phyloP scores from a whole-genome alignment of 441 rosid species.

The Hura crepitans region DNA sequence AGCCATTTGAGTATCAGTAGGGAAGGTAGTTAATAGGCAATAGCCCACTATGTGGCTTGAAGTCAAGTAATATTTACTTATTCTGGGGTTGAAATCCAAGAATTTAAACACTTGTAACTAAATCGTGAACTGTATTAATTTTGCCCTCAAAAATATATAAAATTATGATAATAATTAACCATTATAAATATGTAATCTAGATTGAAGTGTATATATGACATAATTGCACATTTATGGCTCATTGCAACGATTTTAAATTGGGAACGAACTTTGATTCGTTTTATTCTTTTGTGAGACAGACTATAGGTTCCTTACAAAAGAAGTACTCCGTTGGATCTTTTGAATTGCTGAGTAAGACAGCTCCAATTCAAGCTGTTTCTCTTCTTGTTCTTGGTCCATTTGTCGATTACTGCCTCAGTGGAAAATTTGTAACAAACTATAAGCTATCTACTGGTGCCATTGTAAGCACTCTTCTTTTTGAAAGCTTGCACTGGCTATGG shows the following conservation, averaged over 20 bases:
- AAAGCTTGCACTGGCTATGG: background rate
- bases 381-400: slow-evolving; percentile 86
- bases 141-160: background rate
- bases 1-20: background rate
- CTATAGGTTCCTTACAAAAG: slow-evolving; percentile 88
- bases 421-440: slow-evolving; percentile 56
- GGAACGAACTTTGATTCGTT: background rate
- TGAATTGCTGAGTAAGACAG: slow-evolving; percentile 86
- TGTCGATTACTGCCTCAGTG: slow-evolving; percentile 64
- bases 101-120: background rate
- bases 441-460: slow-evolving; percentile 66
- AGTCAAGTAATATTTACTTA: background rate
- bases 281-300: slow-evolving; percentile 36
- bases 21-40: background rate
- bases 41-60: background rate
- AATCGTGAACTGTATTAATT: background rate
- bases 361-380: slow-evolving; percentile 92
- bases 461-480: slow-evolving; percentile 38
- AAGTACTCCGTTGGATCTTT: slow-evolving; percentile 89
- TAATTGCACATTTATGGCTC: slow-evolving; percentile 2
- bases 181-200: background rate
- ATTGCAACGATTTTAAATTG: background rate
- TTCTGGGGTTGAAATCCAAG: background rate
- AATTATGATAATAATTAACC: background rate
- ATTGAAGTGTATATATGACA: background rate